Percentiles rank a stretch among this genome's conserved stretches.
phyloP scores from a whole-genome alignment of 2,329 filamentous ascomycete genomes.

The Pseudocercospora fijiensis region DNA sequence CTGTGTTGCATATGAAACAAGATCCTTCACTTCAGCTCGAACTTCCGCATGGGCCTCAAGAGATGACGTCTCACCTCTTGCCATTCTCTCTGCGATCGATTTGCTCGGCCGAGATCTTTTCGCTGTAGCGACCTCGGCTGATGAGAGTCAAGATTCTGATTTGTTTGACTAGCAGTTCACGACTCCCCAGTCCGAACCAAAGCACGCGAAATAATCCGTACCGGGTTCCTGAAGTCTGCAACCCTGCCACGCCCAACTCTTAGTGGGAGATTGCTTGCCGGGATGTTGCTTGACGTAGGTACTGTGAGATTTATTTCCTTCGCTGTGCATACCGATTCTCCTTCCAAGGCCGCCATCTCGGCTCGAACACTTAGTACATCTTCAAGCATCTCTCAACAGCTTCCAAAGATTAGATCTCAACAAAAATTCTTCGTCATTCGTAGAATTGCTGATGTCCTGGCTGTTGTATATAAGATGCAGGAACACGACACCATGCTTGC shows the following conservation, averaged over 20 bases:
- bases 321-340: not conserved
- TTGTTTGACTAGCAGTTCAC: not conserved
- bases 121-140: not conserved
- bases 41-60: not conserved
- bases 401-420: not conserved
- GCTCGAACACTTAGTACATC: not conserved
- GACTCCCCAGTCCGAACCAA: not conserved
- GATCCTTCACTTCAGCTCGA: not conserved
- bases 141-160: not conserved
- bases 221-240: not conserved
- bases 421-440: not conserved
- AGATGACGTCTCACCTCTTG: not conserved
- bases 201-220: not conserved
- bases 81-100: not conserved
- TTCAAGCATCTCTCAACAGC: not conserved
- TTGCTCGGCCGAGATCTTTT: not conserved
- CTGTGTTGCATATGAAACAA: not conserved
- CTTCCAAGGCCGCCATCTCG: not conserved
- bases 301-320: not conserved
- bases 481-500: not conserved
- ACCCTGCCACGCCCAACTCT: not conserved
- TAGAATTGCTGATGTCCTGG: not conserved
- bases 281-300: not conserved
- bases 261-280: conserved; percentile 1
- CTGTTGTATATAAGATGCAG: not conserved